Evolutionary conservation across 805 yeast species (phyloP), one percentile per base, ranked within the genome.

Genomic region (Torulaspora microellipsoides): DNA sequence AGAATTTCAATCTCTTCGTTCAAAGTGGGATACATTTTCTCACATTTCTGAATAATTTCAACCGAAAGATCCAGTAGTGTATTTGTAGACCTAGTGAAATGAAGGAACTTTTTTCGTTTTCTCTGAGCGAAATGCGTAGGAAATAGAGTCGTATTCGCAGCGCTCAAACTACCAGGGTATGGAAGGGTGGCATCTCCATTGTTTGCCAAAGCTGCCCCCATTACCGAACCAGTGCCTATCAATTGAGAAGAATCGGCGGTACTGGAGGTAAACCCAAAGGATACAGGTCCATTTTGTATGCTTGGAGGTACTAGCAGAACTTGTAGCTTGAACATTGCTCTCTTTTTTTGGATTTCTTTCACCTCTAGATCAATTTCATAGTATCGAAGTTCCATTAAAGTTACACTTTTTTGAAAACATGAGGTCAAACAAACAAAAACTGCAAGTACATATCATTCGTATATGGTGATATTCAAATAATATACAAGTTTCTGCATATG

Each of bases 21-120:
- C 33, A 61, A 34, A 15, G 71, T 71, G 0, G 93, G 93, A 50
- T 86, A 86, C 40, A 85, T 66, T 56, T 77, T 80, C 28, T 68
- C 59, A 56, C 79, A 82, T 46, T 87, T 71, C 6, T 59, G 60
- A n/a, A 67, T 58, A 15, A 85, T 72, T 43, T 80, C 87, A 4
- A 68, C 62, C 13, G 80, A 71, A 12, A 84, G 73, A 1, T 68
- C 67, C 8, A 67, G 62, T 33, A 86, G 61, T 1, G 76, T 59
- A 42, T 72, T 70, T 0, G 67, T 50, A 8, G 76, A 71, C 4
- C 69, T 66, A 0, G 88, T 78, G 42, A 86, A 70, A 55, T 82
- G 86, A 15, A 86, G 71, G 55, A 86, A 83, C 60, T 80, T 80
- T 56, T 71, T 69, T 47, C 53, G 57, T 50, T 42, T 66, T 23